Percentiles rank a stretch among this genome's conserved stretches.
Evolutionary conservation across 257 asterid species (phyloP).

Genomic region (Verbascum thapsus): DNA sequence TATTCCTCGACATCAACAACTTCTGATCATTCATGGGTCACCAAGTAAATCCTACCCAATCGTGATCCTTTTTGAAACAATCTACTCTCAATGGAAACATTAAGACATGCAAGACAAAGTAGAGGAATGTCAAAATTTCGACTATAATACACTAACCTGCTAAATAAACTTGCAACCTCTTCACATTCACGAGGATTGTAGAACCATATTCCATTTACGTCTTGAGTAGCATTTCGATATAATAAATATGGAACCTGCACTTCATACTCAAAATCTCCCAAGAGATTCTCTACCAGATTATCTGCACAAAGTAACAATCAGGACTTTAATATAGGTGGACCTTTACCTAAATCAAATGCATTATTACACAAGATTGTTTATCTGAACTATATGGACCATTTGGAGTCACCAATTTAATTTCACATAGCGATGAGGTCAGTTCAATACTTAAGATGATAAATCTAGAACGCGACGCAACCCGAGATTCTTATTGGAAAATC

Average conservation of each 20-base stretch:
- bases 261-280: slow-evolving; percentile 87
- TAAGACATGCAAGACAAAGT: slow-evolving; percentile 1
- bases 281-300: slow-evolving; percentile 83
- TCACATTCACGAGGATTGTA: slow-evolving; percentile 79
- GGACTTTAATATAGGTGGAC: slow-evolving; percentile 22
- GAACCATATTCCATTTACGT: slow-evolving; percentile 97
- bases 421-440: not conserved
- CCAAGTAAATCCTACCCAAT: not conserved
- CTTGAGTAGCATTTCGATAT: slow-evolving; percentile 79
- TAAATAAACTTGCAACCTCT: slow-evolving; percentile 76
- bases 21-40: not conserved
- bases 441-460: slow-evolving; percentile 15
- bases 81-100: not conserved
- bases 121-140: not conserved
- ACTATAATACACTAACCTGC: slow-evolving; percentile 50
- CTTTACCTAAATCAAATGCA: not conserved
- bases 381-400: slow-evolving; percentile 18
- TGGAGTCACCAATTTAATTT: not conserved
- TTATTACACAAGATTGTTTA: slow-evolving; percentile 2
- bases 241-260: slow-evolving; percentile 82
- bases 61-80: not conserved
- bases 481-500: slow-evolving; percentile 19
- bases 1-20: not conserved
- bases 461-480: not conserved
- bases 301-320: slow-evolving; percentile 52